Conservation (phyloP, 2,329 filamentous ascomycete genomes). For the Uncinocarpus reesii region DNA sequence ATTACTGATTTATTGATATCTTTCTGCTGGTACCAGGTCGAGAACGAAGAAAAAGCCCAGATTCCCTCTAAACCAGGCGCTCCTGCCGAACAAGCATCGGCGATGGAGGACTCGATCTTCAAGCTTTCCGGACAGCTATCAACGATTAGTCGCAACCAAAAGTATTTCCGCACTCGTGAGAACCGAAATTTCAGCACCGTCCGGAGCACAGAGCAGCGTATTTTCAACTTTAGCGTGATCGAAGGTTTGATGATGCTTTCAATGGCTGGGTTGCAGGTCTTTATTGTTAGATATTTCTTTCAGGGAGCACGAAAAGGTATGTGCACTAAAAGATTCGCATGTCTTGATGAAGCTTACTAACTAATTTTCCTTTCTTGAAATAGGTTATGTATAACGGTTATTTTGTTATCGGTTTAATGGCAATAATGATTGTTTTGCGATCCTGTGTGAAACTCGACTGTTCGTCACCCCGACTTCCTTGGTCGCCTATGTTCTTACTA, state of each 20-base stretch:
- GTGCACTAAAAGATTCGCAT: constrained; percentile 16
- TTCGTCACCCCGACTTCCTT: not conserved
- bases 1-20: not conserved
- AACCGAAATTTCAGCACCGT: constrained; percentile 99
- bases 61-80: constrained; percentile 83
- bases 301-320: constrained; percentile 65
- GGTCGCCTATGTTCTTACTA: not conserved
- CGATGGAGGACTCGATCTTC: constrained; percentile 86
- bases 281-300: constrained; percentile 98
- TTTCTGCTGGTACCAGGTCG: constrained; percentile 52
- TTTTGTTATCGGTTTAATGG: constrained; percentile 1
- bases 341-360: not conserved
- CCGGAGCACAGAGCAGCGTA: constrained; percentile 84
- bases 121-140: constrained; percentile 88
- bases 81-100: constrained; percentile 75
- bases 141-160: constrained; percentile 92
- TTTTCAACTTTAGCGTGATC: constrained; percentile 94
- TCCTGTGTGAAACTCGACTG: not conserved
- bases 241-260: constrained; percentile 83
- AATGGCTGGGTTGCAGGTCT: constrained; percentile 94
- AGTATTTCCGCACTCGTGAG: constrained; percentile 98
- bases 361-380: constrained; percentile 3
- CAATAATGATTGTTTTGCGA: constrained; percentile 2
- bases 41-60: constrained; percentile 73
- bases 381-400: constrained; percentile 15